Percentiles rank a stretch among this genome's conserved stretches.
phyloP scores from a whole-genome alignment of 2,329 filamentous ascomycete genomes.

The Fusarium longipes region DNA sequence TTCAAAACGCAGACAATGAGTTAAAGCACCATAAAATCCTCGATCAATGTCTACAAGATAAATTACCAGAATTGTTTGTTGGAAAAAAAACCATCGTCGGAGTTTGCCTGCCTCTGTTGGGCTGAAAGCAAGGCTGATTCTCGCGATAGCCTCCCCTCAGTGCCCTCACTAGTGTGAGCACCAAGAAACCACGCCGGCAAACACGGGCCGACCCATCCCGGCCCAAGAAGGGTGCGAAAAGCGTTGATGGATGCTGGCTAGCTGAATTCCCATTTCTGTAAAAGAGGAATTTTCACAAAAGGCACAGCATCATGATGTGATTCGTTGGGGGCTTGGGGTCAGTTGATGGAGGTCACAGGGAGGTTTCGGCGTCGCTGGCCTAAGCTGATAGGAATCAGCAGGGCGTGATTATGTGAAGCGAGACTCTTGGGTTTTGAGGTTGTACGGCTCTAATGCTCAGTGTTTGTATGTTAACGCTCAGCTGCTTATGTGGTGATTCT shows the following conservation, averaged over 20 bases:
- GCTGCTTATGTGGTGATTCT: not conserved
- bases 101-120: conserved; percentile 2
- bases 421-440: conserved; percentile 18
- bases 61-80: too few relatives aligned
- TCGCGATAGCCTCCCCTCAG: conserved; percentile 10
- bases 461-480: not conserved
- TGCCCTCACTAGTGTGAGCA: not conserved
- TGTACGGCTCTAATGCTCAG: conserved; percentile 15
- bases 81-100: too few relatives aligned
- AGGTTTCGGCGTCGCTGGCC: conserved; percentile 10
- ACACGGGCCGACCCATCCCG: conserved; percentile 40
- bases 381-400: conserved; percentile 19
- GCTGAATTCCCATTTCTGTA: not conserved
- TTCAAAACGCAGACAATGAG: not conserved
- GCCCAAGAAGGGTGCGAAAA: conserved; percentile 9
- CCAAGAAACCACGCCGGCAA: conserved; percentile 12
- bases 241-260: conserved; percentile 3
- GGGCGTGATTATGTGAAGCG: conserved; percentile 8
- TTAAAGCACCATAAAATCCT: too few relatives aligned
- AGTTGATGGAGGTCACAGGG: conserved; percentile 35
- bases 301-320: conserved; percentile 16
- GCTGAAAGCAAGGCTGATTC: conserved; percentile 31
- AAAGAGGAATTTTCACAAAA: conserved; percentile 15
- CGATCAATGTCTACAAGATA: too few relatives aligned
- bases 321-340: conserved; percentile 30